phyloP scores from a whole-genome alignment of 2,329 filamentous ascomycete species.

The Verruconis gallopava region DNA sequence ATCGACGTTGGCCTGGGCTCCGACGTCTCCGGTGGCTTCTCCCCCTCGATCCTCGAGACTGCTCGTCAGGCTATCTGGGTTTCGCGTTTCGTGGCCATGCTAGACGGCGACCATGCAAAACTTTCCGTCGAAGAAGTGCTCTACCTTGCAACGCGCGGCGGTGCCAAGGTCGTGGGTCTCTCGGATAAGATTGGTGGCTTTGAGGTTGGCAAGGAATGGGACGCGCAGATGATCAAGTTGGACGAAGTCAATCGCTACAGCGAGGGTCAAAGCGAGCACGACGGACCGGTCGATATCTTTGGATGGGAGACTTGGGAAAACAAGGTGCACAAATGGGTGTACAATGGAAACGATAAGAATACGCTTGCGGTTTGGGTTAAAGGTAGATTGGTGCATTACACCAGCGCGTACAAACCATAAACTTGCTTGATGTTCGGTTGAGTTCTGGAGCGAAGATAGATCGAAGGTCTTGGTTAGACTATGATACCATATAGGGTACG shows the following conservation, averaged over 20 bases:
- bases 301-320: constrained; percentile 86
- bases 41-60: constrained; percentile 68
- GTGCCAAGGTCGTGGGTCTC: constrained; percentile 68
- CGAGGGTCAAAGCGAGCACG: constrained; percentile 18
- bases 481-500: too few species aligned
- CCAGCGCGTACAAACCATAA: constrained; percentile 12
- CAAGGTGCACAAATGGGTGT: constrained; percentile 85
- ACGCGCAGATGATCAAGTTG: constrained; percentile 71
- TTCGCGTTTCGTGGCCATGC: constrained; percentile 56
- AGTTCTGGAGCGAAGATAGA: too few species aligned
- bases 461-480: too few species aligned
- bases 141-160: constrained; percentile 78
- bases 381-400: constrained; percentile 64
- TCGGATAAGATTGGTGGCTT: constrained; percentile 63
- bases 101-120: constrained; percentile 39
- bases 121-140: constrained; percentile 76
- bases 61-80: constrained; percentile 70
- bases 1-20: constrained; percentile 78
- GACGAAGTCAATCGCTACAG: constrained; percentile 24
- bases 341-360: constrained; percentile 84
- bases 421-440: too few species aligned
- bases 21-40: constrained; percentile 82
- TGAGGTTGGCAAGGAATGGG: constrained; percentile 76
- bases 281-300: constrained; percentile 72
- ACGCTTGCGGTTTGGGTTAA: constrained; percentile 80